Conservation (phyloP, 352 stramenopile genomes). For the Globisporangium perplexum region DNA sequence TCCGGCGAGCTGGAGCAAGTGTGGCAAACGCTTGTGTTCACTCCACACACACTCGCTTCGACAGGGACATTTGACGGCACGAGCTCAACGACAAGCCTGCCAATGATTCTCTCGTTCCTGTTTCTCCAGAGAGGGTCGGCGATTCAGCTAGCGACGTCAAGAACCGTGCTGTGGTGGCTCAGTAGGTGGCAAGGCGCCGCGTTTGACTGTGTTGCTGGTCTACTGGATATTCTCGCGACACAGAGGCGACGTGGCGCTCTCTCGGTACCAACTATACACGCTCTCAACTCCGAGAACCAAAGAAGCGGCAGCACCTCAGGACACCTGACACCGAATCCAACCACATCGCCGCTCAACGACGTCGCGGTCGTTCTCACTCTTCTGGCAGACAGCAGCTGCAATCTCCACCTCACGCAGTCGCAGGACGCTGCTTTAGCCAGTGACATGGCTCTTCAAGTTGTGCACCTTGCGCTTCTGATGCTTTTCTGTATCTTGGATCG, state of each 20-base stretch:
- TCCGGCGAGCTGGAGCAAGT: slow-evolving; percentile 52
- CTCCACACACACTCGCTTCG: slow-evolving; percentile 10
- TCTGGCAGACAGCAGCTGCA: slow-evolving; percentile 22
- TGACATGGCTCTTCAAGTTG: slow-evolving; percentile 25
- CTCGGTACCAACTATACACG: not conserved
- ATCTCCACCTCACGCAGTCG: slow-evolving; percentile 5
- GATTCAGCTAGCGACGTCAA: slow-evolving; percentile 34
- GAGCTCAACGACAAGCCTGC: slow-evolving; percentile 11
- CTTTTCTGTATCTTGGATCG: slow-evolving; percentile 10
- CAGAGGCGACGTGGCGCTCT: not conserved
- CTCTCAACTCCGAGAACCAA: no score
- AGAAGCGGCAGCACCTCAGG: not conserved
- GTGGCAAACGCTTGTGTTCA: slow-evolving; percentile 56
- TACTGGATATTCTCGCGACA: slow-evolving; percentile 7
- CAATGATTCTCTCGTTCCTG: slow-evolving; percentile 32
- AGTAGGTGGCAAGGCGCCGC: slow-evolving; percentile 54
- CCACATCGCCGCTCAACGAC: slow-evolving; percentile 23
- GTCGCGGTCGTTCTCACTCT: slow-evolving; percentile 27
- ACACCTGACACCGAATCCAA: not conserved
- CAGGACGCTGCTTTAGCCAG: not conserved
- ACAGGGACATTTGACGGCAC: slow-evolving; percentile 1
- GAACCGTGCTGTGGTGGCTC: slow-evolving; percentile 58
- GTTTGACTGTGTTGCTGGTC: slow-evolving; percentile 27
- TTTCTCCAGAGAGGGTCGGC: slow-evolving; percentile 36
- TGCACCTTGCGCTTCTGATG: slow-evolving; percentile 21